Base-by-base conservation (phyloP, 176 grass and related monocot species). In the Oryza meridionalis region DNA sequence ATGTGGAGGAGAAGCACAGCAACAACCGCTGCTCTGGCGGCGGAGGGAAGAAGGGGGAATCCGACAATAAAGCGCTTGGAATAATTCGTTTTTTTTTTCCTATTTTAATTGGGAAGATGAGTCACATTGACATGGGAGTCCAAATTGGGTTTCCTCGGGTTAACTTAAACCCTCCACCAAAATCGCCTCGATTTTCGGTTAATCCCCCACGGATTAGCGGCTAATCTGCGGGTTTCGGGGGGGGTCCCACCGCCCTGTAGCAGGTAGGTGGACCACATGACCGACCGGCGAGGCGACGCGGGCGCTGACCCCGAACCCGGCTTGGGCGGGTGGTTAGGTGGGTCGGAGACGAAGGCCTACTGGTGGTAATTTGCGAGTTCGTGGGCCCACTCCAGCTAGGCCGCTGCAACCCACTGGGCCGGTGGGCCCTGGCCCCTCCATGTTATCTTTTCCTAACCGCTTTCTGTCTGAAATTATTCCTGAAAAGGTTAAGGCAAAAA, bases 31-130 rank as follows among this genome's bases (percentile, higher is more conserved):
- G 84, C 73, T 73, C 32, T 49, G 84, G 69, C 46, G 38, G 49
- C 75, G 51, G 53, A n/a, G 5, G 53, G 14, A 4, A 40, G 38
- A 40, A 7, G 53, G 7, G 27, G 50, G 77, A 89, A 53, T 69
- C 38, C 79, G 61, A 74, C 73, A 38, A 78, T 86, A 90, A 90
- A 86, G 88, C 61, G 37, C 73, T 67, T 78, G 84, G 84, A 90
- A 90, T 82, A 82, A 90, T 86, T 83, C 79, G 37, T 14, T 21
- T 78, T 40, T 73, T 59, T n/a, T 59, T n/a, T 5, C 14, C 38
- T 43, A 24, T 78, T 82, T 59, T 90, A 90, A 77, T 78, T 66
- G 73, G 73, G 13, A 69, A 69, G 73, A 86, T 90, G 78, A 84
- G 81, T 88, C 86, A 88, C 73, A 16, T 67, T 88, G 86, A 77